phyloP scores from a whole-genome alignment of 2,329 filamentous ascomycete species.

The Kalaharituber pfeilii region DNA sequence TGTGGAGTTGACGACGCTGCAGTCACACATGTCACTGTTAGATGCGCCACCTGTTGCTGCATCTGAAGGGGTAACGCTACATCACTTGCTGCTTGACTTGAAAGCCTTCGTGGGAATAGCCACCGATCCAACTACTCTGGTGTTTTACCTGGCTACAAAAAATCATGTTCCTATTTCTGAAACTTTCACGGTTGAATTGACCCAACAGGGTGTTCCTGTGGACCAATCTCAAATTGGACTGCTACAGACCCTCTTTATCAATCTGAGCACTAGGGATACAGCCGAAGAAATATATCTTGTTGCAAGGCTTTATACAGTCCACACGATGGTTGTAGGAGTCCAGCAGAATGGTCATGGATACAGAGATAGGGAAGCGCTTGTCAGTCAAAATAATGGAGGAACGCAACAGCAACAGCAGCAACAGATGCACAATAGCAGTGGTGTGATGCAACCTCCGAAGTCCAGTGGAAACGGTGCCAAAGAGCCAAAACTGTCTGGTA shows the following conservation, averaged over 20 bases:
- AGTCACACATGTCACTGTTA: slow-evolving; percentile 89
- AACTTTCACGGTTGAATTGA: slow-evolving; percentile 61
- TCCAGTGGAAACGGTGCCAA: slow-evolving; percentile 7
- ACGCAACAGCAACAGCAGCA: not conserved
- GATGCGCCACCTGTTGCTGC: slow-evolving; percentile 57
- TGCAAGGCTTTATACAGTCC: slow-evolving; percentile 50
- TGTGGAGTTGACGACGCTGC: slow-evolving; percentile 73
- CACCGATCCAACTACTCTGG: slow-evolving; percentile 56
- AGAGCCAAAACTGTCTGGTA: slow-evolving; percentile 16
- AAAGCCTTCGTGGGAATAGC: slow-evolving; percentile 63
- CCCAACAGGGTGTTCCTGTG: slow-evolving; percentile 52
- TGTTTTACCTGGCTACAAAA: slow-evolving; percentile 61
- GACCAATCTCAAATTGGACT: slow-evolving; percentile 47
- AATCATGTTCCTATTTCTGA: slow-evolving; percentile 57
- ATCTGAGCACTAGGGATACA: slow-evolving; percentile 61
- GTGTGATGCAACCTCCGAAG: not conserved
- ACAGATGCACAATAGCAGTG: not conserved
- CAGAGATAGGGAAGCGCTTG: not conserved
- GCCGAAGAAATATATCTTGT: slow-evolving; percentile 67
- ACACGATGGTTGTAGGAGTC: slow-evolving; percentile 8
- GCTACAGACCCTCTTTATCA: slow-evolving; percentile 72
- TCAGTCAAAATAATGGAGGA: not conserved
- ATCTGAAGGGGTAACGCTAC: slow-evolving; percentile 51
- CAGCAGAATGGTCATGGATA: not conserved
- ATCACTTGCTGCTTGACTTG: slow-evolving; percentile 70